These are phyloP conservation scores for Candida boleticola DNA, from an alignment of 805 yeast genomes.

Conservation along the genomic window DNA sequence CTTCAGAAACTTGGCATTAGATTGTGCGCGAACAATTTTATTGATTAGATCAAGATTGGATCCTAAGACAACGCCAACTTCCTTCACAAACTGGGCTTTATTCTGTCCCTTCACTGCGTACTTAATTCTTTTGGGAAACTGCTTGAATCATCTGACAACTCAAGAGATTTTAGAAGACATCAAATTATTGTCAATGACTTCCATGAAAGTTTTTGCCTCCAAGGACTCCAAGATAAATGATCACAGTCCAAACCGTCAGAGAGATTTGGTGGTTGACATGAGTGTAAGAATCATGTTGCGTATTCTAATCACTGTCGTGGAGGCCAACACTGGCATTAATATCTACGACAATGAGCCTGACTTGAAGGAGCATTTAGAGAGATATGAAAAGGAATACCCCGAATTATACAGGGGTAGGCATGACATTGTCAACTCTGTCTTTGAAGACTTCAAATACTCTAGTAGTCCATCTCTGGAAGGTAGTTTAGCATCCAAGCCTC, in stretches of 20 bases:
- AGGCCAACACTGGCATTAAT: constrained; percentile 13
- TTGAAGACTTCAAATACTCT: background rate
- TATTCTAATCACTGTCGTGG: constrained; percentile 21
- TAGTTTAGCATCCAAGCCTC: no score
- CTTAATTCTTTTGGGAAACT: constrained; percentile 25
- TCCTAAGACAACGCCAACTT: constrained; percentile 16
- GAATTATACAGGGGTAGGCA: constrained; percentile 10
- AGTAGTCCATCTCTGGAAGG: background rate
- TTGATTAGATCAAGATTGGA: constrained; percentile 21
- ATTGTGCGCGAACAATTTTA: constrained; percentile 38
- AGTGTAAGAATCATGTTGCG: constrained; percentile 18
- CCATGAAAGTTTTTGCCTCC: background rate
- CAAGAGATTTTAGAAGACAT: constrained; percentile 28
- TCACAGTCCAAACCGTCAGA: constrained; percentile 11
- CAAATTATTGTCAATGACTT: constrained; percentile 23
- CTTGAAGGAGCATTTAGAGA: constrained; percentile 16
- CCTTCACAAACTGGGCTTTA: constrained; percentile 31
- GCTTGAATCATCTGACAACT: constrained; percentile 28
- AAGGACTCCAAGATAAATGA: background rate
- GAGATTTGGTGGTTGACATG: constrained; percentile 19
- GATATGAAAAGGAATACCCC: constrained; percentile 17
- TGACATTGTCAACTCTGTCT: background rate
- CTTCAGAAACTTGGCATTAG: constrained; percentile 29
- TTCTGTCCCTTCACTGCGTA: constrained; percentile 33
- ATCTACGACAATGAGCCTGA: constrained; percentile 16